Evolutionary conservation across 2,329 filamentous ascomycete species (phyloP).

Genomic region (Botrytis cinerea): DNA sequence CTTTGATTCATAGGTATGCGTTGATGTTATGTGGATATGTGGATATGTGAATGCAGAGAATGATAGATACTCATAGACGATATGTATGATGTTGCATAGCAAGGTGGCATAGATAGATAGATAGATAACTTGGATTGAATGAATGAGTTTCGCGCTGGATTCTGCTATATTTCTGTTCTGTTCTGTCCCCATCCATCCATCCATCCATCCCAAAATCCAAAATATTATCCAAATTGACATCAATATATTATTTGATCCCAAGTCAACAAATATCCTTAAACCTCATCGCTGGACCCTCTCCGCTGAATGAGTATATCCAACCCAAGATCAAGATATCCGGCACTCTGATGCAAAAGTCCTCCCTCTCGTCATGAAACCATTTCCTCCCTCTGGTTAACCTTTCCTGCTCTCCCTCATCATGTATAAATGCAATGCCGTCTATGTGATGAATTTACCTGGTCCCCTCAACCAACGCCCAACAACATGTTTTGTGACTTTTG

Average conservation of each 20-base stretch:
- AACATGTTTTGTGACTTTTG: constrained; percentile 23
- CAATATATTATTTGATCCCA: not conserved
- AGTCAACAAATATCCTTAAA: not conserved
- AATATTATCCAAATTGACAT: not conserved
- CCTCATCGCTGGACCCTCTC: not conserved
- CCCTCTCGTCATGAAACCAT: not conserved
- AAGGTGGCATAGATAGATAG: not conserved
- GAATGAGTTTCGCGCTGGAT: not conserved
- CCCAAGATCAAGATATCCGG: not conserved
- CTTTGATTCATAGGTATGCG: not conserved
- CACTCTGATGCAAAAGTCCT: constrained; percentile 1
- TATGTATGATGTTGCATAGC: not conserved
- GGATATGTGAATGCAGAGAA: not conserved
- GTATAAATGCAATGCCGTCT: constrained; percentile 37
- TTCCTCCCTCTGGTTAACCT: not conserved
- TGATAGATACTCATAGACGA: not conserved
- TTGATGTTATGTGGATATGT: not conserved
- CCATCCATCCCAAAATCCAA: not conserved
- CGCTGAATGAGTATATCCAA: not conserved
- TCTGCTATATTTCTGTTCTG: not conserved
- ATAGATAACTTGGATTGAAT: not conserved
- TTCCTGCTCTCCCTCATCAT: not conserved
- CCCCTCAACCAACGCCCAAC: constrained; percentile 31
- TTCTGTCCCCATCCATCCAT: not conserved
- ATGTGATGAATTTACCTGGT: constrained; percentile 31